Evolutionary conservation across 2,329 filamentous ascomycete genomes (phyloP), one percentile per base, ranked within the genome.

Genomic region (Escovopsis sp.): DNA sequence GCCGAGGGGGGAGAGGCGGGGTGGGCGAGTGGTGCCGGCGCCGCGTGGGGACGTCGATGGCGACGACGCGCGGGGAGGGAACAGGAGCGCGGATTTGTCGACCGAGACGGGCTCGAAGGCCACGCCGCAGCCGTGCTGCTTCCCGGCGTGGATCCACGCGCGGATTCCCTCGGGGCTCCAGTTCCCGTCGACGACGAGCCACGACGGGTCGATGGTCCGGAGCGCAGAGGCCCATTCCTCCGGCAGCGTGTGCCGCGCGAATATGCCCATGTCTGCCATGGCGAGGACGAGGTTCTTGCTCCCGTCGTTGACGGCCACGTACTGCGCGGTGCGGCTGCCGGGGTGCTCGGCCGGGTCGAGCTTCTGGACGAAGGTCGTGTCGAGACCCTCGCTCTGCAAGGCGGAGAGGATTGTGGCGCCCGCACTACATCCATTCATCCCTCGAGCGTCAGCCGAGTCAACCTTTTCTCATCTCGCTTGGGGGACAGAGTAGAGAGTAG

Each of bases 191-290:
- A 92, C 66, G 5, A 93, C 76, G 19, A 90, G 64, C 74, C 83
- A 90, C 42, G 71, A 72, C n/a, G 77, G 83, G 45, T 62, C 66
- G 11, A 67, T 61, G 3, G 61, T 56, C 11, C 60, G 54, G 7
- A 85, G 58, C 19, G 72, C 61, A 1, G 72, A 66, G 34, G 68
- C 65, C 76, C 79, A 85, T 43, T 68, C 60, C 8, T 63, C 53
- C 0, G 65, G 55, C 41, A 70, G 68, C 1, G 64, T 62, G 40
- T 68, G 60, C 13, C 58, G 51, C n/a, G 75, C 68, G 33, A 94
- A 72, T 46, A 94, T 88, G 37, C 67, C 72, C 86, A 96, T 94
- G 52, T 96, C 90, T 4, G 88, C 87, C 84, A 94, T 93, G 31
- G 86, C 88, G 42, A 94, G 58, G n/a, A 87, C 68, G 3, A 98